A percentile compares a stretch with the other conserved stretches of the same genome.
phyloP scores from a whole-genome alignment of 2,329 filamentous ascomycete genomes.

The Sarocladiaceae sp. region DNA sequence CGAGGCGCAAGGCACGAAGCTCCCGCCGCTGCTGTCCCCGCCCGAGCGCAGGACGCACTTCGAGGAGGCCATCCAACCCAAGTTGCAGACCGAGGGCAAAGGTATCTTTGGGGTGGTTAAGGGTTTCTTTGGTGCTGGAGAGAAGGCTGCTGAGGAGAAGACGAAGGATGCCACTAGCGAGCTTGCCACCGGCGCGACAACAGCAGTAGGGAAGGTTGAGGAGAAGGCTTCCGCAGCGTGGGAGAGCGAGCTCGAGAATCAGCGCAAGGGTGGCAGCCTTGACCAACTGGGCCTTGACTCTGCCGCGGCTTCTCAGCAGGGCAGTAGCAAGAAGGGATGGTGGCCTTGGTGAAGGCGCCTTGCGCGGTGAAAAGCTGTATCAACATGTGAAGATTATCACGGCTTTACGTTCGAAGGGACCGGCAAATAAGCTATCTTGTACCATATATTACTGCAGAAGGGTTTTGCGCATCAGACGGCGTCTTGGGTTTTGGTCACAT shows the following conservation, averaged over 20 bases:
- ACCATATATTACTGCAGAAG: slow-evolving; percentile 36
- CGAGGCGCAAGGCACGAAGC: slow-evolving; percentile 35
- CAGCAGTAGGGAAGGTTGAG: slow-evolving; percentile 20
- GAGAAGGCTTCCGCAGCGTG: slow-evolving; percentile 38
- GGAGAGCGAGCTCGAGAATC: slow-evolving; percentile 44
- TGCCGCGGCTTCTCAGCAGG: slow-evolving; percentile 3
- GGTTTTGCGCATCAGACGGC: slow-evolving; percentile 38
- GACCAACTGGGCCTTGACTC: slow-evolving; percentile 41
- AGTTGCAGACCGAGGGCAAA: slow-evolving; percentile 26
- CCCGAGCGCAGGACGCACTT: slow-evolving; percentile 33
- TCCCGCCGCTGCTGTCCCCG: slow-evolving; percentile 45
- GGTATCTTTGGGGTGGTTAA: slow-evolving; percentile 29
- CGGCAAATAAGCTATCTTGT: slow-evolving; percentile 22
- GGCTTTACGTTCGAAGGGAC: neutral
- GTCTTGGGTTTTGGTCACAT: slow-evolving; percentile 28
- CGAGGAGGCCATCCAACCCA: slow-evolving; percentile 27
- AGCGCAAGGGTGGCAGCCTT: slow-evolving; percentile 42
- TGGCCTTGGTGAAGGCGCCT: slow-evolving; percentile 33
- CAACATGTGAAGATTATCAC: neutral
- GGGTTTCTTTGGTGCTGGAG: slow-evolving; percentile 19
- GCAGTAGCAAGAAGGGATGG: slow-evolving; percentile 39
- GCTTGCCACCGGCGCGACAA: slow-evolving; percentile 7
- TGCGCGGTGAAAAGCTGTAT: neutral
- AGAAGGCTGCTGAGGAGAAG: slow-evolving; percentile 14
- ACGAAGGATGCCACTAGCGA: slow-evolving; percentile 10